Percentiles rank a stretch among this genome's conserved stretches.
phyloP scores from a whole-genome alignment of 169 alveolate genomes.

The Cryptosporidium ryanae region DNA sequence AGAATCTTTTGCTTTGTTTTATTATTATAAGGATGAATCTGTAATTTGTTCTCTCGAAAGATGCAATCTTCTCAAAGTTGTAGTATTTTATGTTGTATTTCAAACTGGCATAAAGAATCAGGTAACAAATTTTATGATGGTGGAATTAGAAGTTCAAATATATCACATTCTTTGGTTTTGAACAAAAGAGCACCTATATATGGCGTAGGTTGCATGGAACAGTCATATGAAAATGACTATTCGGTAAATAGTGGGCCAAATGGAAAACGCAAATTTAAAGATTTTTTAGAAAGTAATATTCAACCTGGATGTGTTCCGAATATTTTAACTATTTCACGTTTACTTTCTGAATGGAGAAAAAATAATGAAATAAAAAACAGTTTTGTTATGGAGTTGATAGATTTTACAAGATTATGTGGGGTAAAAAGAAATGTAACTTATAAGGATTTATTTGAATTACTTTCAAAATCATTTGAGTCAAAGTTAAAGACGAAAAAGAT shows the following conservation, averaged over 20 bases:
- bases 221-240: not conserved
- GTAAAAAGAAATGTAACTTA: constrained; percentile 35
- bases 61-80: constrained; percentile 13
- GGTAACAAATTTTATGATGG: not conserved
- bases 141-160: constrained; percentile 1
- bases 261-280: constrained; percentile 26
- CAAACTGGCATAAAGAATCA: constrained; percentile 59
- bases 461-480: constrained; percentile 22
- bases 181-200: constrained; percentile 18
- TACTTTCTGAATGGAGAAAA: constrained; percentile 59
- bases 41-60: not conserved
- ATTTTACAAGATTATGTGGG: constrained; percentile 64
- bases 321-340: constrained; percentile 29
- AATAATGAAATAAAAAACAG: constrained; percentile 19
- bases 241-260: constrained; percentile 50
- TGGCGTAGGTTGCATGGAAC: not conserved
- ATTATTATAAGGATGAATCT: not conserved
- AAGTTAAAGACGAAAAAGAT: constrained; percentile 43
- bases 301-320: constrained; percentile 4
- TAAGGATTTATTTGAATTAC: constrained; percentile 55
- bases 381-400: constrained; percentile 58
- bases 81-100: constrained; percentile 38
- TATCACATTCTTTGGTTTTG: constrained; percentile 10
- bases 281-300: constrained; percentile 26
- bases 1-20: not conserved